Conservation (phyloP, 371 early-diverging fungal genomes). For the Circinella umbellata region DNA sequence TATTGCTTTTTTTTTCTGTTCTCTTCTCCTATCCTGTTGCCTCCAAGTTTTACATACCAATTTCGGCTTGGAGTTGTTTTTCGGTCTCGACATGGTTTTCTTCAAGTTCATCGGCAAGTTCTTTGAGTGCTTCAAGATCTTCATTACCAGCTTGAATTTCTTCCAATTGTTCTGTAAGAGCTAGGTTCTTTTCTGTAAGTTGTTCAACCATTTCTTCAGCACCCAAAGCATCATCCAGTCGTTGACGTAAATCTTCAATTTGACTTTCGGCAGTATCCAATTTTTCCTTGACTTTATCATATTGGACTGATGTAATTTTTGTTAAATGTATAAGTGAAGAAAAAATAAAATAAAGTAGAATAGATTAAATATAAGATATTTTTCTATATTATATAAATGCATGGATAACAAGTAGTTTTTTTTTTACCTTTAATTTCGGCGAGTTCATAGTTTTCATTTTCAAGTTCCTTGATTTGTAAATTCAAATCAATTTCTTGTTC, state of each 20-base stretch:
- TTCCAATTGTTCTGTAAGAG: conserved; percentile 75
- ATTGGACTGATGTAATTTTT: conserved; percentile 39
- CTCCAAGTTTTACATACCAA: conserved; percentile 37
- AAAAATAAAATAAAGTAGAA: no score
- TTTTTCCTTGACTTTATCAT: conserved; percentile 59
- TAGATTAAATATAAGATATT: no score
- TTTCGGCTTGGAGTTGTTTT: conserved; percentile 84
- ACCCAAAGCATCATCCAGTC: conserved; percentile 82
- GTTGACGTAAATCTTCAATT: conserved; percentile 83
- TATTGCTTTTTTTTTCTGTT: no score
- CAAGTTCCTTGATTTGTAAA: conserved; percentile 66
- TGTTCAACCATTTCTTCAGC: conserved; percentile 84
- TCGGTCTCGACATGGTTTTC: conserved; percentile 88
- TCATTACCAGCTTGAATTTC: conserved; percentile 79
- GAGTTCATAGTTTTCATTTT: conserved; percentile 68
- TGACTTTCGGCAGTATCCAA: conserved; percentile 69
- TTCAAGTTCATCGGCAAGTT: conserved; percentile 91
- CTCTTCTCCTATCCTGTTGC: neutral
- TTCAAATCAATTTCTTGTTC: conserved; percentile 74
- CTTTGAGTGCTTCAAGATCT: conserved; percentile 89
- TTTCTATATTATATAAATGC: no score
- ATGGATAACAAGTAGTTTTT: no score
- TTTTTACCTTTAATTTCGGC: conserved; percentile 51
- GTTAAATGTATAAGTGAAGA: no score
- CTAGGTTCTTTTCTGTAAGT: conserved; percentile 80